phyloP scores from a whole-genome alignment of 257 asterid species.

The Forsythia viridissima region DNA sequence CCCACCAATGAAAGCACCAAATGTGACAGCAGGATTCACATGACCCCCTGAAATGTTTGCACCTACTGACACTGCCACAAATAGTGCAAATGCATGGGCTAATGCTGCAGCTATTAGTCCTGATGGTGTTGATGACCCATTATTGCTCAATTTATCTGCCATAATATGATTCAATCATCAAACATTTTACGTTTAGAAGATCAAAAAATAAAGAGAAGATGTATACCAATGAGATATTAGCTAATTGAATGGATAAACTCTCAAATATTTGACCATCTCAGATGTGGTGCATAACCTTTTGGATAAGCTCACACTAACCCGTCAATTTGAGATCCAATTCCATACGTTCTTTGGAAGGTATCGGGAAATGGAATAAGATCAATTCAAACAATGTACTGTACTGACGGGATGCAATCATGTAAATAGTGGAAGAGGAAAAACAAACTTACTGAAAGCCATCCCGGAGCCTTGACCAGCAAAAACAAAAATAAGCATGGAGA shows the following conservation, averaged over 20 bases:
- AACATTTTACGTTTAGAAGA: not conserved
- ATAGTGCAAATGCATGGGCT: conserved; percentile 38
- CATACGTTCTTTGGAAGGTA: no score
- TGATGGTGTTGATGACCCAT: not conserved
- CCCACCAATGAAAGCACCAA: conserved; percentile 42
- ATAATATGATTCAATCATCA: not conserved
- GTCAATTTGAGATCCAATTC: not conserved
- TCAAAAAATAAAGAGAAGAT: not conserved
- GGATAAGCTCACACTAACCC: not conserved
- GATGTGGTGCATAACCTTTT: not conserved
- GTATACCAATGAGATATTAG: not conserved
- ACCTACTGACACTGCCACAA: conserved; percentile 40
- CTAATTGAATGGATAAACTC: not conserved
- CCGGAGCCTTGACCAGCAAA: conserved; percentile 45
- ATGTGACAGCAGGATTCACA: conserved; percentile 46
- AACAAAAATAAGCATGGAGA: conserved; percentile 41
- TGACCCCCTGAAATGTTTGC: conserved; percentile 54
- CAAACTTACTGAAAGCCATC: conserved; percentile 37
- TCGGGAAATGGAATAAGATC: not conserved
- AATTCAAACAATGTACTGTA: not conserved
- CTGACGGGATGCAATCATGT: not conserved
- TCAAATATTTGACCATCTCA: not conserved
- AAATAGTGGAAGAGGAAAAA: not conserved
- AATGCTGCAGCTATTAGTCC: not conserved
- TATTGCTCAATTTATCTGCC: not conserved